Evolutionary conservation across 2,329 filamentous ascomycete genomes (phyloP).

Genomic region (Xylariaceae sp.): DNA sequence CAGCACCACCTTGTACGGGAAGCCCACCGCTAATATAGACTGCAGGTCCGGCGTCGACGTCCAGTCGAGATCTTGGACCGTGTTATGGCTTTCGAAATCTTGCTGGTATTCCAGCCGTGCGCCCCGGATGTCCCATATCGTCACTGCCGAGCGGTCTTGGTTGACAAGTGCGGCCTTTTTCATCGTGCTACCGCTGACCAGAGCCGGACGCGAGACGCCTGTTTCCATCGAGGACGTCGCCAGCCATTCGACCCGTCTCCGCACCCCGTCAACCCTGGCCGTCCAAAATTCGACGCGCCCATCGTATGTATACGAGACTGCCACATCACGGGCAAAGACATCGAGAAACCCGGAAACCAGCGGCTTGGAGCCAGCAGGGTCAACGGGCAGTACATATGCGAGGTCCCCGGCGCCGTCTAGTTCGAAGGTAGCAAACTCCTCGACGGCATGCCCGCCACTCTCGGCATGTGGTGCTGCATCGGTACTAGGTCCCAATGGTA

Average conservation of each 20-base stretch:
- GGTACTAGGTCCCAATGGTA: constrained; percentile 45
- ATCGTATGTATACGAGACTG: constrained; percentile 72
- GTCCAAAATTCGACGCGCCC: constrained; percentile 83
- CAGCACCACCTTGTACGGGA: constrained; percentile 76
- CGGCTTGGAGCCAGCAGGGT: constrained; percentile 71
- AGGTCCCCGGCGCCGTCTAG: constrained; percentile 56
- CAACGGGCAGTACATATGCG: constrained; percentile 70
- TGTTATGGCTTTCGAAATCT: constrained; percentile 65
- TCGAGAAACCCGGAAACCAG: constrained; percentile 75
- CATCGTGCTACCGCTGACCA: constrained; percentile 80
- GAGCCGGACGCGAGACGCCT: constrained; percentile 62
- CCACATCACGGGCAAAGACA: constrained; percentile 78
- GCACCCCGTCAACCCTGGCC: constrained; percentile 59
- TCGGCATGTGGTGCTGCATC: constrained; percentile 27
- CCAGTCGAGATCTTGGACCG: constrained; percentile 86
- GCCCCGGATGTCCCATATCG: constrained; percentile 85
- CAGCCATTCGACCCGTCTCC: constrained; percentile 69
- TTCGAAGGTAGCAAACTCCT: constrained; percentile 66
- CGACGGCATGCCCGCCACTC: constrained; percentile 38
- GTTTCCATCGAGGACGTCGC: constrained; percentile 78
- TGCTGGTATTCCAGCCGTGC: constrained; percentile 77
- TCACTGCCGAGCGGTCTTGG: constrained; percentile 64
- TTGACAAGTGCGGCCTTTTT: constrained; percentile 84
- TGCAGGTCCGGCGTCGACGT: constrained; percentile 85
- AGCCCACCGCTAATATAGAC: constrained; percentile 86